Evolutionary conservation across 306 rosid species (phyloP), one percentile per base, ranked within the genome.

Genomic region (Sophora flavescens): DNA sequence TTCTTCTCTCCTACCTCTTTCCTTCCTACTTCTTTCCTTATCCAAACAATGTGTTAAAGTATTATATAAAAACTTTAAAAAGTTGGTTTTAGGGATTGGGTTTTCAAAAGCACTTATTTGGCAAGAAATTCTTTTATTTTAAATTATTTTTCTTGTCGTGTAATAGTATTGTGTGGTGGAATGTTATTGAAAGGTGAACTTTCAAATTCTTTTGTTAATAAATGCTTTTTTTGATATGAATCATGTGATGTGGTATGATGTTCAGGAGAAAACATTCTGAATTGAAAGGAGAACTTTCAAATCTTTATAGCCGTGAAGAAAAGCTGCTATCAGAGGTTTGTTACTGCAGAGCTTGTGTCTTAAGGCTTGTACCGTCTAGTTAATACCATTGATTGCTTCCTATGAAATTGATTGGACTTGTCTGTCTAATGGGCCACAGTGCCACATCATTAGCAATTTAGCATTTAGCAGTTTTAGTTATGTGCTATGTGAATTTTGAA

Each of bases 181-280:
- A 68, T 70, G 53, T 47, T 63, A 65, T 79, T 89, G 80, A 82
- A 63, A 8, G 85, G 89, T 72, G 86, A 90, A 72, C 89, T 89
- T 80, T 91, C 87, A 44, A 86, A 81, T 85, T 68, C 26, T 47
- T 74, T 76, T 78, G 41, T 18, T 75, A 2, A 32, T 41, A 33
- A 44, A 64, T 56, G 63, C 10, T 13, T 65, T 56, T 78, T 51
- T 70, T 16, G 22, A 4, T 61, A 57, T 52, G 39, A 61, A 50
- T 70, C 63, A 63, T 57, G 38, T 54, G 71, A 70, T 61, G 38
- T 65, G 80, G 62, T 68, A 51, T 73, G 42, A 79, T 78, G 73
- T 61, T 66, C 96, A 95, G 99, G 97, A 90, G 97, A 86, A 95
- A 95, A 81, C 96, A 95, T 86, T 88, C 92, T 7, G 99, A 95